These are phyloP conservation scores for Tieghemostelium lacteum DNA, from an alignment of 78 protist genomes.

Conservation along the genomic window DNA sequence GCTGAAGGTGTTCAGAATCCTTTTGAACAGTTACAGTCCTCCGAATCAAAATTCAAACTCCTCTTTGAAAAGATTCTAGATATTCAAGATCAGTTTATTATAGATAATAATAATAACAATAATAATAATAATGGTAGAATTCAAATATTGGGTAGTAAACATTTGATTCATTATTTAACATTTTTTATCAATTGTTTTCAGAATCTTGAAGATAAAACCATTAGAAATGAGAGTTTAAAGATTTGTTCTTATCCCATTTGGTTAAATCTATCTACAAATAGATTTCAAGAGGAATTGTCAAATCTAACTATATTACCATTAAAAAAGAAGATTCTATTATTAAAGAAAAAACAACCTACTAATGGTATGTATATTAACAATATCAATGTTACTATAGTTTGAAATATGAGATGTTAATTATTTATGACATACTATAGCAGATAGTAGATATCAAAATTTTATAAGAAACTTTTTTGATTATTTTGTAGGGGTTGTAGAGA, in stretches of 20 bases:
- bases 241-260: conserved; percentile 68
- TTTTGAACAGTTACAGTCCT: not conserved
- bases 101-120: not conserved
- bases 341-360: conserved; percentile 36
- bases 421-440: not conserved
- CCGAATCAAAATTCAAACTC: conserved; percentile 28
- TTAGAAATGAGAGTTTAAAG: conserved; percentile 71
- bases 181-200: conserved; percentile 85
- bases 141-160: not conserved
- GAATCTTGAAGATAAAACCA: conserved; percentile 71
- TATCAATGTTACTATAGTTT: conserved; percentile 1
- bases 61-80: conserved; percentile 32
- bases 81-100: not conserved
- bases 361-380: not conserved
- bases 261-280: conserved; percentile 20
- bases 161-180: conserved; percentile 25
- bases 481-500: conserved; percentile 4
- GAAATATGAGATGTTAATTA: not conserved
- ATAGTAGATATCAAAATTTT: conserved; percentile 28
- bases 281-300: not conserved
- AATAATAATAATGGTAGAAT: not conserved
- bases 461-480: conserved; percentile 15
- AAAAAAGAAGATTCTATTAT: conserved; percentile 14
- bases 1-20: conserved; percentile 60
- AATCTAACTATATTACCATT: conserved; percentile 2